phyloP scores from a whole-genome alignment of 352 stramenopile species.

The Globisporangium cederbergense region DNA sequence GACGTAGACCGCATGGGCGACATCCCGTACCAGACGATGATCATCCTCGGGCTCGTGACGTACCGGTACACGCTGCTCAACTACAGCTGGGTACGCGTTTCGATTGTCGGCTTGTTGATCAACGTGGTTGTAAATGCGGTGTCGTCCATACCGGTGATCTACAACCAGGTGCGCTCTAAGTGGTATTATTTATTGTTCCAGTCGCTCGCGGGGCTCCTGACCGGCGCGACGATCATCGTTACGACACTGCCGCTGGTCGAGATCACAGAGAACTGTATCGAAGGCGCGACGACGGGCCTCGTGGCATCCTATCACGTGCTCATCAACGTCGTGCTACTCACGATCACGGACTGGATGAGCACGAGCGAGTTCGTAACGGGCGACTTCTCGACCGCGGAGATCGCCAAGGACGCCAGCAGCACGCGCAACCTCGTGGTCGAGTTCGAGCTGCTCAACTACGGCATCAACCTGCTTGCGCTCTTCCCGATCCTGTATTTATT shows the following conservation, averaged over 20 bases:
- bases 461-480: constrained; percentile 51
- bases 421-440: constrained; percentile 36
- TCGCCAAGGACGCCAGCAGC: constrained; percentile 26
- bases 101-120: constrained; percentile 38
- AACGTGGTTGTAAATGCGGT: constrained; percentile 32
- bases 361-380: constrained; percentile 34
- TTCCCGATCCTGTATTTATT: constrained; percentile 66
- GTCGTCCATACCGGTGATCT: constrained; percentile 45
- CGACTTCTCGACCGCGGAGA: constrained; percentile 33
- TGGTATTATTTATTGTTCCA: constrained; percentile 49
- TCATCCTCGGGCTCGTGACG: constrained; percentile 41
- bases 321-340: constrained; percentile 55
- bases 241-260: constrained; percentile 65
- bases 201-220: constrained; percentile 40
- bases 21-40: constrained; percentile 45
- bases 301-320: constrained; percentile 60
- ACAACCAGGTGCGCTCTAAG: constrained; percentile 31
- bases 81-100: constrained; percentile 67
- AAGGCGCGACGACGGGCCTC: constrained; percentile 63
- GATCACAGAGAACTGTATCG: constrained; percentile 69
- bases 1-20: constrained; percentile 33
- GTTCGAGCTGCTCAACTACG: constrained; percentile 43
- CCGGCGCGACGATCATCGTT: constrained; percentile 39
- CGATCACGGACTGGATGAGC: constrained; percentile 54
- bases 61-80: constrained; percentile 67